Evolutionary conservation across 306 rosid species (phyloP), one percentile per base, ranked within the genome.

Genomic region (Benincasa hispida): DNA sequence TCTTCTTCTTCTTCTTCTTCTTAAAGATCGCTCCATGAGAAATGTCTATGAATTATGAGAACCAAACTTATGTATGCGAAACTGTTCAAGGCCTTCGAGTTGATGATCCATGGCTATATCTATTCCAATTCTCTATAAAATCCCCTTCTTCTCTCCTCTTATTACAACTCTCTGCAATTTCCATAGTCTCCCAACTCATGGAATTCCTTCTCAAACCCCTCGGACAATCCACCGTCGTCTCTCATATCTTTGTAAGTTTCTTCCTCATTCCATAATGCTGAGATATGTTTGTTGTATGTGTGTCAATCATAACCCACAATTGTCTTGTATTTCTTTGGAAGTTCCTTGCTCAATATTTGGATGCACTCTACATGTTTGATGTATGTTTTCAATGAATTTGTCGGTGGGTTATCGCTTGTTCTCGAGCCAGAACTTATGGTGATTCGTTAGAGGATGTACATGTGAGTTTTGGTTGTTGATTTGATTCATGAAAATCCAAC

Each of bases 181-280:
- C 82, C 55, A 0, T 86, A 0, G 77, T 68, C 30, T 65, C 92
- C 3, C 88, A 82, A 68, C 25, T 80, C 27, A 57, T 88, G 13
- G 59, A 84, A 41, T 1, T 50, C 42, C 74, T 79, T 56, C 85
- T 91, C 70, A 83, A 3, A 70, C 91, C 88, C 17, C 34, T 91
- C 12, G 94, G 97, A 50, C 97, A 91, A 75, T 82, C 92, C 80
- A 65, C 83, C 28, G 42, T 89, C 56, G 92, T 91, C n/a, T 78
- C 97, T 14, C 90, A 89, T 18, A 86, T 91, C 63, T 79, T 91
- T 61, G 97, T 91, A 87, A 84, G 92, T 17, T 79, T 60, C 39
- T 57, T 41, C 27, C 12, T 30, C 41, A 61, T 28, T 61, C 22
- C 11, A 28, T 66, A 17, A 0, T 50, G 47, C 72, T 66, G 18